These are phyloP conservation scores for Microdochium bolleyi DNA, from an alignment of 2,329 filamentous ascomycete species.

Conservation along the genomic window DNA sequence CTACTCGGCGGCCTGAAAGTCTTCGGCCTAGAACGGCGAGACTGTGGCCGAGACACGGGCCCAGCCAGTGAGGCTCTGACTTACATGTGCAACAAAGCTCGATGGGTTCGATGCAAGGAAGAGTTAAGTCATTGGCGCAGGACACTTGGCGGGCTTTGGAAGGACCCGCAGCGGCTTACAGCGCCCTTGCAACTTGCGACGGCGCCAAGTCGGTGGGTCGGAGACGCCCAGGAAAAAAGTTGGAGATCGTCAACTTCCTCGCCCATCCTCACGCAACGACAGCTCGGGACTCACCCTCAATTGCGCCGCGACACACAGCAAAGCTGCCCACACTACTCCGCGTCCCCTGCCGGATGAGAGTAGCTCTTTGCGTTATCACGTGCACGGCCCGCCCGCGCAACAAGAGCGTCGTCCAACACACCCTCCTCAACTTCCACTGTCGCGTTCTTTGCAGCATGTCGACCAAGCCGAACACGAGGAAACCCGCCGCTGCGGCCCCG, in stretches of 20 bases:
- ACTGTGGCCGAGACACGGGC: no score
- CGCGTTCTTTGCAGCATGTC: slow-evolving; percentile 17
- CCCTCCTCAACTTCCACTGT: slow-evolving; percentile 3
- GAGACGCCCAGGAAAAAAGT: neutral
- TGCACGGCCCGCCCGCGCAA: neutral
- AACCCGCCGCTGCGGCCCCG: slow-evolving; percentile 9
- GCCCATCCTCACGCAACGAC: neutral
- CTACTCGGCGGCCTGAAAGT: no score
- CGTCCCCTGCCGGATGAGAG: neutral
- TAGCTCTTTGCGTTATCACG: neutral
- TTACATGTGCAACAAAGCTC: no score
- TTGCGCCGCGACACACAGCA: neutral
- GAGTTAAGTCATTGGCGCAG: no score
- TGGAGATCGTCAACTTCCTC: neutral
- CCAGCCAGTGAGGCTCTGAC: no score
- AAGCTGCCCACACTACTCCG: neutral
- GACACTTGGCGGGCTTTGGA: no score
- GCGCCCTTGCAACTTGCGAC: no score
- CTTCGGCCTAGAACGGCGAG: no score
- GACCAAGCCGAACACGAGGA: slow-evolving; percentile 8
- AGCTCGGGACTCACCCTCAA: neutral
- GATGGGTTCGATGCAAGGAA: no score
- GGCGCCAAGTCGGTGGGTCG: no score
- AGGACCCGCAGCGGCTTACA: neutral
- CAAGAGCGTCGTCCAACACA: slow-evolving; percentile 7